Evolutionary conservation across 495 filamentous ascomycete genomes (phyloP).

Genomic region (Penicillium manginii): DNA sequence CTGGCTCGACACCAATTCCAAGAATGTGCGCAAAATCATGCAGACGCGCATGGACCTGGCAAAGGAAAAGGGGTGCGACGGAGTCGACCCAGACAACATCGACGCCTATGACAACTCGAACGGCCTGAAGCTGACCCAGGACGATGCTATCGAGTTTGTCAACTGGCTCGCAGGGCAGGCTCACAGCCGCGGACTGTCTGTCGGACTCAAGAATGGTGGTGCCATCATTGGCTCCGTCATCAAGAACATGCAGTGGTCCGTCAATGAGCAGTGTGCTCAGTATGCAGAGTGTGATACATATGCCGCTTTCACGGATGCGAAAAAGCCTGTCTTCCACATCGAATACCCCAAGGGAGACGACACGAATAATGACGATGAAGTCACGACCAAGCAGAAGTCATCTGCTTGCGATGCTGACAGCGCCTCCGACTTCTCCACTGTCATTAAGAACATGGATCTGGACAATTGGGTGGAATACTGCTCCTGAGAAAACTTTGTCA

Average conservation of each 20-base stretch:
- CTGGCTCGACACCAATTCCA: slow-evolving; percentile 64
- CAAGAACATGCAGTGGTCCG: slow-evolving; percentile 62
- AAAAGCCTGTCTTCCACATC: slow-evolving; percentile 75
- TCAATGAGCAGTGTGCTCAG: slow-evolving; percentile 74
- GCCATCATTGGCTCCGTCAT: slow-evolving; percentile 61
- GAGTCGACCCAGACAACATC: slow-evolving; percentile 73
- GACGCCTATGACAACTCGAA: slow-evolving; percentile 65
- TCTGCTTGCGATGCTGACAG: slow-evolving; percentile 41
- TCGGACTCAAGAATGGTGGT: slow-evolving; percentile 70
- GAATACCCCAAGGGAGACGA: slow-evolving; percentile 61
- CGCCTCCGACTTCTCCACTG: slow-evolving; percentile 59
- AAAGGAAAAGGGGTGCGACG: slow-evolving; percentile 65
- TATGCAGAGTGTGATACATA: slow-evolving; percentile 61
- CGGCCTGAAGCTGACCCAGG: slow-evolving; percentile 57
- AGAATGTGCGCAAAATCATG: slow-evolving; percentile 66
- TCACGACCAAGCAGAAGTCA: slow-evolving; percentile 31
- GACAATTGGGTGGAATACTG: slow-evolving; percentile 62
- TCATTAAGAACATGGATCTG: slow-evolving; percentile 66
- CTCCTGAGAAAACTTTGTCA: slow-evolving; percentile 11
- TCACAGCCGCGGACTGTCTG: slow-evolving; percentile 47
- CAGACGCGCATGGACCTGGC: slow-evolving; percentile 57
- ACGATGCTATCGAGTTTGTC: slow-evolving; percentile 60
- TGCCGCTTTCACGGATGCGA: slow-evolving; percentile 55
- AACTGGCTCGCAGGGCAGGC: slow-evolving; percentile 61
- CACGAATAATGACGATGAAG: slow-evolving; percentile 41